A percentile compares a stretch with the other conserved stretches of the same genome.
Conservation (phyloP, 805 yeast species). For the Kodamaea restingae region DNA sequence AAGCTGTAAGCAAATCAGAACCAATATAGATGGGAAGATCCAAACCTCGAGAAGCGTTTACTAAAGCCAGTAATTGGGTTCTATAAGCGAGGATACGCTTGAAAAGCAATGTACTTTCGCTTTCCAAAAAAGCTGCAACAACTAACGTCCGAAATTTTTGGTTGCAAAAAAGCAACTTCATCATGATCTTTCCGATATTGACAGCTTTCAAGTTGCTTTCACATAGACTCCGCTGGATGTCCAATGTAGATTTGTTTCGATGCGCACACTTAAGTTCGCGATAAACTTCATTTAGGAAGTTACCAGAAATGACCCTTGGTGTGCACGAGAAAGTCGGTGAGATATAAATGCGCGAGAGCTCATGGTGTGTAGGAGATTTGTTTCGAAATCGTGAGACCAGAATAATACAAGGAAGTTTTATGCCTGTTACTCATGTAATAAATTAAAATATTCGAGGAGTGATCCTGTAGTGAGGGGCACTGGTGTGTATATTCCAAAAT, state of each 20-base stretch:
- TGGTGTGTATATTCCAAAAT: too few relatives aligned
- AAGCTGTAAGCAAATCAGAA: background rate
- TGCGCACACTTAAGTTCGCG: background rate
- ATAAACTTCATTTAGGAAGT: background rate
- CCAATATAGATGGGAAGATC: background rate
- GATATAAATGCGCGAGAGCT: too few relatives aligned
- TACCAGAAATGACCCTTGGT: background rate
- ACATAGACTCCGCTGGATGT: background rate
- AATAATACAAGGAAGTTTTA: too few relatives aligned
- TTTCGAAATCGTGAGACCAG: too few relatives aligned
- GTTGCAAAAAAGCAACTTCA: background rate
- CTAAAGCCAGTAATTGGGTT: background rate
- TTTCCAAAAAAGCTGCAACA: background rate
- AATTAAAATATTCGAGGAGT: too few relatives aligned
- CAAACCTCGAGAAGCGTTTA: background rate
- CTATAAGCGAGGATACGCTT: background rate
- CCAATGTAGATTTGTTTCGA: background rate
- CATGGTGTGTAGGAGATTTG: too few relatives aligned
- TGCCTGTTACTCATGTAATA: too few relatives aligned
- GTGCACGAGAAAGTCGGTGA: background rate
- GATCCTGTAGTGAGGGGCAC: too few relatives aligned
- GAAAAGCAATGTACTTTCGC: background rate
- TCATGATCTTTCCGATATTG: background rate
- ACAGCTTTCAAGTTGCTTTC: background rate
- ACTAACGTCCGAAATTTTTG: background rate